Evolutionary conservation across 371 early-diverging fungal species (phyloP).

Genomic region (Dichotomocladium elegans): DNA sequence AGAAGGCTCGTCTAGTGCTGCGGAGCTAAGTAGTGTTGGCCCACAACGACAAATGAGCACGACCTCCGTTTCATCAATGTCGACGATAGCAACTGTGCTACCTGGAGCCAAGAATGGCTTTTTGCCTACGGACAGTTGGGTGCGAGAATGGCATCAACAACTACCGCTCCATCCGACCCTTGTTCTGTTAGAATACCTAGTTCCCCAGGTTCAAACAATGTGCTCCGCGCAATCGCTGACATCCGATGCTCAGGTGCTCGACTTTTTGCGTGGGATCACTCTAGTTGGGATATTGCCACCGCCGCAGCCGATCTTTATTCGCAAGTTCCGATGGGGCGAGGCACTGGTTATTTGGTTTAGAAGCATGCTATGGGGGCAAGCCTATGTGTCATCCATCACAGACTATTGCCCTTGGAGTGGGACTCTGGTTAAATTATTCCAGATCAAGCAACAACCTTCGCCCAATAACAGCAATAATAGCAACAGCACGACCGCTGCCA

Average conservation of each 20-base stretch:
- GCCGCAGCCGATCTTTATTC: constrained; percentile 40
- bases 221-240: constrained; percentile 27
- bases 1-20: constrained; percentile 15
- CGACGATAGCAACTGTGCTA: constrained; percentile 15
- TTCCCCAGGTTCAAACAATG: constrained; percentile 60
- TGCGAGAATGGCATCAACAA: constrained; percentile 55
- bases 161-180: constrained; percentile 65
- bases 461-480: neutral
- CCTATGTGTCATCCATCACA: constrained; percentile 51
- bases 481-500: neutral
- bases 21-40: neutral
- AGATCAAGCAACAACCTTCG: constrained; percentile 39
- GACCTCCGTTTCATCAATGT: constrained; percentile 12
- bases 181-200: constrained; percentile 52
- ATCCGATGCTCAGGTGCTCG: constrained; percentile 33
- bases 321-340: constrained; percentile 53
- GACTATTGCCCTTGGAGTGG: constrained; percentile 62
- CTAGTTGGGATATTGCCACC: constrained; percentile 37
- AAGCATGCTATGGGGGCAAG: constrained; percentile 65
- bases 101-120: constrained; percentile 44
- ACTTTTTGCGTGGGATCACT: constrained; percentile 29
- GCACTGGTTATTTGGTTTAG: constrained; percentile 64
- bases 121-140: constrained; percentile 38
- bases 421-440: constrained; percentile 57
- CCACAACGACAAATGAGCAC: neutral